Evolutionary conservation across 2,329 filamentous ascomycete species (phyloP), one percentile per base, ranked within the genome.

Genomic region (Trichothecium sympodiale): DNA sequence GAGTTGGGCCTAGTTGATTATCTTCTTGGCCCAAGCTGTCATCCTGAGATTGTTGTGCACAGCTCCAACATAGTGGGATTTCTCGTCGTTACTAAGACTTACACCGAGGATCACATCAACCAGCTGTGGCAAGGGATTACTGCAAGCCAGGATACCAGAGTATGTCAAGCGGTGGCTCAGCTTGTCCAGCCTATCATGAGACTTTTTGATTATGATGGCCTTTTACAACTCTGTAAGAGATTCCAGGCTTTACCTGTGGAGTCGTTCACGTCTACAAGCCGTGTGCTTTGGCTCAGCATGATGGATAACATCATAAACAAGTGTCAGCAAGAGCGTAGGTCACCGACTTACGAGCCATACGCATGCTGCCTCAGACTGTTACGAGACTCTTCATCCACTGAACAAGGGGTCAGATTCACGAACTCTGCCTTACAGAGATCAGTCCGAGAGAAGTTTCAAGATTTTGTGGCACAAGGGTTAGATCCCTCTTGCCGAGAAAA

Each of bases 21-120:
- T 56, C 77, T 98, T 31, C 73, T 95, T 35, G 85, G 89, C 2
- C 78, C 89, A 12, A 87, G 87, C 38, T 95, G 89, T 23, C 91
- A 96, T 50, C 86, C 88, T 1, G 87, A 94, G 51, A 76, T 96
- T 36, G 91, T 93, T 15, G 69, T 72, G 26, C 77, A 87, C 45
- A 84, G 84, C 49, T 70, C 72, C 29, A 94, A 94, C 43, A 83
- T 96, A 36, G 67, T 95, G 33, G 84, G 84, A 1, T 96, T 96
- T 49, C 65, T 96, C 35, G 73, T 86, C 16, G 82, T 91, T 12
- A 91, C 84, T 0, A 69, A 70, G 36, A 80, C 76, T 12, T 94
- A 89, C 56, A 74, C 71, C 1, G 57, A 76, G 25, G 59, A 69
- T 15, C 81, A 93, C 49, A 83, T 83, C 1, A 82, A 94, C 50